phyloP scores from a whole-genome alignment of 768 basidiomycete species.

The Rhodotorula graminis region DNA sequence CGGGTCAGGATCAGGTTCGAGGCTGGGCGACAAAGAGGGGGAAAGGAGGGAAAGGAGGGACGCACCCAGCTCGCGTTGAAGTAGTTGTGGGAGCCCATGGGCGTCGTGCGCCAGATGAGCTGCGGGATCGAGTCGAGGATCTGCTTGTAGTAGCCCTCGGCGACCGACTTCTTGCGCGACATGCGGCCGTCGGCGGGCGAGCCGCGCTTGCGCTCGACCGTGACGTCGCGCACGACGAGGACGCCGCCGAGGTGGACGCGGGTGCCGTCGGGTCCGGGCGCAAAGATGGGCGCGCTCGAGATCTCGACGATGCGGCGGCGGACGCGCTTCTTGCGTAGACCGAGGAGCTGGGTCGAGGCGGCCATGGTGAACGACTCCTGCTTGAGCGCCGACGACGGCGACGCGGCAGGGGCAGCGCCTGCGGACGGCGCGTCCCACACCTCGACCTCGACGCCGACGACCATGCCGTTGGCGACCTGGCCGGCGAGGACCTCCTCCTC shows the following conservation, averaged over 20 bases:
- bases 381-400: neutral
- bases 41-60: too few species aligned
- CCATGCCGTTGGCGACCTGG: constrained; percentile 11
- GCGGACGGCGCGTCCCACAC: constrained; percentile 14
- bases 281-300: constrained; percentile 21
- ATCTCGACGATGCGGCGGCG: constrained; percentile 35
- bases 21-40: too few species aligned
- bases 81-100: constrained; percentile 30
- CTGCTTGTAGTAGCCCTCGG: constrained; percentile 13
- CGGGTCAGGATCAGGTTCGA: too few species aligned
- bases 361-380: constrained; percentile 18
- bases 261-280: constrained; percentile 11
- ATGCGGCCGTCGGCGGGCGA: neutral
- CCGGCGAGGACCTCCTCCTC: constrained; percentile 8
- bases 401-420: neutral
- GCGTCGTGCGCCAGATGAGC: constrained; percentile 36
- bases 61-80: constrained; percentile 27
- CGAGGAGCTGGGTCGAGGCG: neutral
- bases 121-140: constrained; percentile 39
- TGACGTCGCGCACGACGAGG: constrained; percentile 30
- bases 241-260: constrained; percentile 36
- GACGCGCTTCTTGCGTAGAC: constrained; percentile 27
- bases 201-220: constrained; percentile 10
- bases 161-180: constrained; percentile 7
- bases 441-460: constrained; percentile 39